Percentiles rank a stretch among this genome's conserved stretches.
Conservation (phyloP, 192 early-diverging fungal species). For the Lunasporangiospora selenospora region DNA sequence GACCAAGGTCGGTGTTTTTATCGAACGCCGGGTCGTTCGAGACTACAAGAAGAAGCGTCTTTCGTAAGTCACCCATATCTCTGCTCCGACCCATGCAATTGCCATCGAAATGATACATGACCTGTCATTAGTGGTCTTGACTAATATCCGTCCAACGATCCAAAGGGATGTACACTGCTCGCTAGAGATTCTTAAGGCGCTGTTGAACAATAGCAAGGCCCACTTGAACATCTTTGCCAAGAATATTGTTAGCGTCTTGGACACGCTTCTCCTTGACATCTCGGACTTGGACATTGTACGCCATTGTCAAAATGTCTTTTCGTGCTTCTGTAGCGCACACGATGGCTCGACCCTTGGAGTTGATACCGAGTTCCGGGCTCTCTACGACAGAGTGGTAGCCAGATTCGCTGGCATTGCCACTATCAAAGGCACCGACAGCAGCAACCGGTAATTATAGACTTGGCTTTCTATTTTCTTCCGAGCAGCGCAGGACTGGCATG, state of each 20-base stretch:
- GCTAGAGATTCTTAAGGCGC: constrained; percentile 75
- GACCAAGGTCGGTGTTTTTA: constrained; percentile 84
- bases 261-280: constrained; percentile 34
- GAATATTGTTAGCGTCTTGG: constrained; percentile 76
- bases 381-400: constrained; percentile 64
- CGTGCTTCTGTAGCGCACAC: constrained; percentile 81
- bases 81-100: neutral
- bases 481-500: neutral
- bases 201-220: constrained; percentile 73
- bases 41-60: constrained; percentile 69
- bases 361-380: constrained; percentile 62
- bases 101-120: neutral
- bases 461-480: constrained; percentile 4
- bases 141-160: neutral
- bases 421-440: constrained; percentile 29
- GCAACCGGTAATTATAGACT: constrained; percentile 26
- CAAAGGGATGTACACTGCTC: constrained; percentile 68
- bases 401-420: constrained; percentile 58
- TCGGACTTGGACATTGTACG: constrained; percentile 39
- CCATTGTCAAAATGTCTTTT: constrained; percentile 40
- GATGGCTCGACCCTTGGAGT: constrained; percentile 74
- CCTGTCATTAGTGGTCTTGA: neutral
- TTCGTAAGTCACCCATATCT: constrained; percentile 57
- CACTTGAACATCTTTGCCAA: constrained; percentile 87
- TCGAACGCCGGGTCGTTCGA: constrained; percentile 71